Evolutionary conservation across 139 green algal genomes (phyloP).

Genomic region (Edaphochlamys debaryana): DNA sequence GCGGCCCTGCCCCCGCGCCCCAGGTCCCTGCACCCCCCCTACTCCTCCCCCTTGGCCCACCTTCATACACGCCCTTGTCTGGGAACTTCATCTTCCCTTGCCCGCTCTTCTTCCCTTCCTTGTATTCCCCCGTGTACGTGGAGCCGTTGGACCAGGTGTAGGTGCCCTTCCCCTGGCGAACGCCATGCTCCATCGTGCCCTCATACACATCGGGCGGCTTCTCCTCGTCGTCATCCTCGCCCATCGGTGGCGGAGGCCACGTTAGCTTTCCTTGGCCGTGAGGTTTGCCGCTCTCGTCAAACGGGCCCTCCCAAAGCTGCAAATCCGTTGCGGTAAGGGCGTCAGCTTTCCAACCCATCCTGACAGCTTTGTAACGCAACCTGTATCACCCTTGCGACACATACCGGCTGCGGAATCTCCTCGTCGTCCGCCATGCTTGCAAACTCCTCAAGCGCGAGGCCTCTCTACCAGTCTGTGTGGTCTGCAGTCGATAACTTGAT

Average conservation of each 20-base stretch:
- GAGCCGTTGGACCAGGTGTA: constrained; percentile 69
- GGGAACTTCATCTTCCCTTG: constrained; percentile 61
- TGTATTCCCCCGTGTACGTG: constrained; percentile 63
- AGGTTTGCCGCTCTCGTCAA: constrained; percentile 65
- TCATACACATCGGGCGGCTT: constrained; percentile 65
- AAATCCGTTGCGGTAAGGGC: not conserved
- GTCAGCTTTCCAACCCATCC: not conserved
- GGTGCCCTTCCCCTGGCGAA: constrained; percentile 58
- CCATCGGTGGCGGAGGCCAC: constrained; percentile 50
- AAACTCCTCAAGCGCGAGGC: no score
- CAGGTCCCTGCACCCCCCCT: no score
- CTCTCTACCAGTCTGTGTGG: no score
- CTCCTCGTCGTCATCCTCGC: constrained; percentile 68
- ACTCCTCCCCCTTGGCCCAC: no score
- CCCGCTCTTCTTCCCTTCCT: constrained; percentile 62
- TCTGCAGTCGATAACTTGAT: no score
- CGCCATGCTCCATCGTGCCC: constrained; percentile 59
- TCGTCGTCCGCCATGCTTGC: constrained; percentile 47
- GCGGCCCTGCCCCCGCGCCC: no score
- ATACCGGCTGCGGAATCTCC: constrained; percentile 12
- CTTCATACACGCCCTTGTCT: constrained; percentile 68
- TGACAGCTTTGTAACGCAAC: not conserved
- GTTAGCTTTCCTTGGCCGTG: constrained; percentile 57
- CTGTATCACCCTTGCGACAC: no score
- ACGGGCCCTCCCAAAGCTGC: constrained; percentile 61